Evolutionary conservation across 257 asterid species (phyloP).

Genomic region (Petunia axillaris): DNA sequence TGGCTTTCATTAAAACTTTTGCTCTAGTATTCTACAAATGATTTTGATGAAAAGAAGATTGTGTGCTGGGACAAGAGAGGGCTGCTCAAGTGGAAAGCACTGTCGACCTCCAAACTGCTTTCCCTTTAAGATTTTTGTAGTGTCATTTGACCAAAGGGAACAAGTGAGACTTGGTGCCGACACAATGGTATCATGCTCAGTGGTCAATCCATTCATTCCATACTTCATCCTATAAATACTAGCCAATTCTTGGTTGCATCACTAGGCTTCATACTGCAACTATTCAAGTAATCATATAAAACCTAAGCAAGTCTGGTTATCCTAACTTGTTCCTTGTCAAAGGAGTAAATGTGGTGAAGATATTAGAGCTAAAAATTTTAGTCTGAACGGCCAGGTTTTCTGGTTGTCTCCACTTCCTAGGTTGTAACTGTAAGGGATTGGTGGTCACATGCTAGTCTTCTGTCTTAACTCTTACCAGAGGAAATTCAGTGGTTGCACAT

Average conservation of each 20-base stretch:
- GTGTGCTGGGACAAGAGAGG: neutral
- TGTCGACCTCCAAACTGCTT: no score
- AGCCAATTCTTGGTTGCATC: no score
- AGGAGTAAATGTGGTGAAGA: neutral
- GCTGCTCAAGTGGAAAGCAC: neutral
- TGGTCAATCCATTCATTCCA: no score
- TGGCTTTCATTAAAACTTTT: neutral
- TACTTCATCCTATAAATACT: no score
- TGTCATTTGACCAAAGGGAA: no score
- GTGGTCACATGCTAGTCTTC: conserved; percentile 17
- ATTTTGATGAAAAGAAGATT: neutral
- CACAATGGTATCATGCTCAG: no score
- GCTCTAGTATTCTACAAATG: neutral
- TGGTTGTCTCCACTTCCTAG: neutral
- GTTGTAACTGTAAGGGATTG: neutral
- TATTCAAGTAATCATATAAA: neutral
- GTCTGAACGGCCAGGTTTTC: neutral
- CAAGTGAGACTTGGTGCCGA: no score
- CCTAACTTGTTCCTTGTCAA: neutral
- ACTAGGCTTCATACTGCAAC: neutral
- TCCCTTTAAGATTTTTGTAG: no score
- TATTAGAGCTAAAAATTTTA: neutral
- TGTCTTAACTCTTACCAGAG: neutral
- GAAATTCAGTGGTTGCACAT: neutral
- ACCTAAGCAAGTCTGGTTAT: neutral